Conservation (phyloP, 1,284 basidiomycete genomes). For the Gymnopus androsaceus region DNA sequence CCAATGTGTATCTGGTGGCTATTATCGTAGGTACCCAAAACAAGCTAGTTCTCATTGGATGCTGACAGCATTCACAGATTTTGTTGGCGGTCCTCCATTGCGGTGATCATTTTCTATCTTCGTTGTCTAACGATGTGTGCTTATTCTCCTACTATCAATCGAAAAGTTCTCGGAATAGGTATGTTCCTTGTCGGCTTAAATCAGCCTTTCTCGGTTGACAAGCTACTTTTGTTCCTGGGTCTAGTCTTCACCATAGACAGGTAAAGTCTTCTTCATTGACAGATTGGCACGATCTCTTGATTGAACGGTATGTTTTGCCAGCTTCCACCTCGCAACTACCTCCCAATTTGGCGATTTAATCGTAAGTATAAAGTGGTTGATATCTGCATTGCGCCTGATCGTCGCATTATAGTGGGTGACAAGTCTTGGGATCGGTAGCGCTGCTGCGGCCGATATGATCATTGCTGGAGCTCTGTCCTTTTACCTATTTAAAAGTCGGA, state of each 20-base stretch:
- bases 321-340: slow-evolving; percentile 32
- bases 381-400: neutral
- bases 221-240: neutral
- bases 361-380: slow-evolving; percentile 26
- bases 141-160: neutral
- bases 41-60: neutral
- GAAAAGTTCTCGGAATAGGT: slow-evolving; percentile 41
- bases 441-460: slow-evolving; percentile 42
- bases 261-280: slow-evolving; percentile 23
- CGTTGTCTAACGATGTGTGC: neutral
- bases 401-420: slow-evolving; percentile 39
- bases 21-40: slow-evolving; percentile 33
- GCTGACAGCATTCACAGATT: slow-evolving; percentile 26
- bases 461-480: slow-evolving; percentile 42
- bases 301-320: slow-evolving; percentile 12
- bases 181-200: slow-evolving; percentile 15
- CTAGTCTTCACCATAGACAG: slow-evolving; percentile 43
- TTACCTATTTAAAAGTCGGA: slow-evolving; percentile 35
- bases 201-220: neutral
- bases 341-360: slow-evolving; percentile 36
- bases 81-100: slow-evolving; percentile 39
- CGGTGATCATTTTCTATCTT: slow-evolving; percentile 26
- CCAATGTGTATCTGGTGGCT: slow-evolving; percentile 34
- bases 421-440: slow-evolving; percentile 42
- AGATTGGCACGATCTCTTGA: neutral